phyloP scores from a whole-genome alignment of 163 green algal genomes.

The Chlorella variabilis region DNA sequence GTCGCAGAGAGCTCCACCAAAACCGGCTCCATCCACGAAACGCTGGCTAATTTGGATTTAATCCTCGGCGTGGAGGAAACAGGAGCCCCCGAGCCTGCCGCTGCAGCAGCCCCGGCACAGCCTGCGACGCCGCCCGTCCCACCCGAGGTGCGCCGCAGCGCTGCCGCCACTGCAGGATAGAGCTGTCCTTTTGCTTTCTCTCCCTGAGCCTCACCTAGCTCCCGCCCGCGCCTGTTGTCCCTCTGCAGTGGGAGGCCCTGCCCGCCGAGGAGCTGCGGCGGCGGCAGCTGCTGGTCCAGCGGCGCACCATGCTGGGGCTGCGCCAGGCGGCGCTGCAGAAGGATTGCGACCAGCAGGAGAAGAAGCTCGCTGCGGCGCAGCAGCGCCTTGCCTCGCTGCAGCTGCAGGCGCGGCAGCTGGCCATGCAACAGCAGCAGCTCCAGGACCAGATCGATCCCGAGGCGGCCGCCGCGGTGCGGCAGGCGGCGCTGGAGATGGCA shows the following conservation, averaged over 20 bases:
- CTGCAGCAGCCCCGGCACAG: background rate
- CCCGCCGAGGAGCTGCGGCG: background rate
- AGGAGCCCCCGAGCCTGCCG: background rate
- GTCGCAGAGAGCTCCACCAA: no score
- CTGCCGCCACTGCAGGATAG: no score
- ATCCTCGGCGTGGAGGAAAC: background rate
- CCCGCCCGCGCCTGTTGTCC: no score
- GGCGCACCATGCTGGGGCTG: slow-evolving; percentile 1
- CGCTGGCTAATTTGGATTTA: background rate
- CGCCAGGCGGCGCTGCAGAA: background rate
- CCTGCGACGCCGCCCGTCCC: background rate
- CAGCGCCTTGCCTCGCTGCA: background rate
- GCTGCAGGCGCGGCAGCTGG: background rate
- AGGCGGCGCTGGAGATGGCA: background rate
- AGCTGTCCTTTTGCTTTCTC: background rate
- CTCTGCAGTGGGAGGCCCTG: background rate
- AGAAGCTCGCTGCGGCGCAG: background rate
- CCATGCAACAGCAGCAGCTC: background rate
- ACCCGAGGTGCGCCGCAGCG: background rate
- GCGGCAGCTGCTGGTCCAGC: slow-evolving; percentile 1
- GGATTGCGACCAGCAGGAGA: background rate
- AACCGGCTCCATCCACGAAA: background rate
- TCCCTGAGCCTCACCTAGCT: background rate
- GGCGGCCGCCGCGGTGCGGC: background rate
- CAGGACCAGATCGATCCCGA: background rate